These are phyloP conservation scores for Colletotrichum viniferum DNA, from an alignment of 2,329 filamentous ascomycete species.

Conservation along the genomic window DNA sequence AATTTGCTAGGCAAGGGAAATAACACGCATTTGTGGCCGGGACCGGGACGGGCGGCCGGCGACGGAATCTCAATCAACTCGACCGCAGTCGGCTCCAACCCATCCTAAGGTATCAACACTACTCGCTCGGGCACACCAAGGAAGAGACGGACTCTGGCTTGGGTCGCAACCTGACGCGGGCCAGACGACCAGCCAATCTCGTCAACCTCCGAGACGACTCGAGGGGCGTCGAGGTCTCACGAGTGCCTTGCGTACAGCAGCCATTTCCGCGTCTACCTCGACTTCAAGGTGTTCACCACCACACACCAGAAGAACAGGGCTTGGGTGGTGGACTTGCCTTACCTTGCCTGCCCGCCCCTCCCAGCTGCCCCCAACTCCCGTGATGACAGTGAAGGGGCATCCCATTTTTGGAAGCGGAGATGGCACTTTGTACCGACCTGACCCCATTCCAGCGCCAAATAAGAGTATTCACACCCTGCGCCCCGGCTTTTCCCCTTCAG, in stretches of 20 bases:
- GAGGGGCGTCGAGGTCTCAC: conserved; percentile 18
- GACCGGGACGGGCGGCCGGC: neutral
- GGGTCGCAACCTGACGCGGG: conserved; percentile 19
- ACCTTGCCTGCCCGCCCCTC: neutral
- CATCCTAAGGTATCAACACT: neutral
- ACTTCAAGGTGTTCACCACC: neutral
- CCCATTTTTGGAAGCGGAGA: conserved; percentile 15
- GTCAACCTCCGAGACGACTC: conserved; percentile 5
- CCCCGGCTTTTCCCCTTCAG: conserved; percentile 10
- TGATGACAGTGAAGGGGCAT: neutral
- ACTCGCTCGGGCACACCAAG: conserved; percentile 17
- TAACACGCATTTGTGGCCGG: neutral
- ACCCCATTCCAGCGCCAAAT: conserved; percentile 13
- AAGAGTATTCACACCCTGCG: conserved; percentile 7
- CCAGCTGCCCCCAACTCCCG: neutral
- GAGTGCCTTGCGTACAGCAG: conserved; percentile 15
- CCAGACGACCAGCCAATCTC: conserved; percentile 15
- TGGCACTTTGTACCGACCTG: conserved; percentile 2
- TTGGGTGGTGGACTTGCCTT: neutral
- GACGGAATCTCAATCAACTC: neutral
- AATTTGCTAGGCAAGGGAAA: neutral
- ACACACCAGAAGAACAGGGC: neutral
- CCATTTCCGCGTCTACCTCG: neutral
- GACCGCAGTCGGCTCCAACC: neutral
- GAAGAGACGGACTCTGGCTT: conserved; percentile 16